These are phyloP conservation scores for Coleophoma eucalyptorum DNA, from an alignment of 2,329 filamentous ascomycete species.

Conservation along the genomic window DNA sequence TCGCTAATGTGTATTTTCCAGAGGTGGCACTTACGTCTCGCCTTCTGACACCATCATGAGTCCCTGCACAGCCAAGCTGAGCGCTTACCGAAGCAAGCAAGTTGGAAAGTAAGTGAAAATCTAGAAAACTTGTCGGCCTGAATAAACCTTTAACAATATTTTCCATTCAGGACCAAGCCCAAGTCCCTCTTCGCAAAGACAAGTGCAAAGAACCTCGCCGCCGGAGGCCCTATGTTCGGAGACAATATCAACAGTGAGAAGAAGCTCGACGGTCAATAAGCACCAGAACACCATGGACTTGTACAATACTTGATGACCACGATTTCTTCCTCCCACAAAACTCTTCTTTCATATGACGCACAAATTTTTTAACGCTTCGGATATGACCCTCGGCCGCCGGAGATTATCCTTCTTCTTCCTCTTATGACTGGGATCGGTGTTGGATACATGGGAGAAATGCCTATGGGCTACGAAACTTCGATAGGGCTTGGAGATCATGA, in stretches of 20 bases:
- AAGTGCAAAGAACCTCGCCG: conserved; percentile 56
- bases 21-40: conserved; percentile 57
- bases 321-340: not conserved
- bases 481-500: too few species aligned
- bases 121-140: not conserved
- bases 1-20: conserved; percentile 16
- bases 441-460: too few species aligned
- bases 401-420: too few species aligned
- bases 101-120: conserved; percentile 62
- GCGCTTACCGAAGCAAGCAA: conserved; percentile 75
- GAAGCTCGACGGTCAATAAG: not conserved
- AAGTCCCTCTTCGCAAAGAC: conserved; percentile 66
- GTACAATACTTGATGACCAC: too few species aligned
- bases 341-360: not conserved
- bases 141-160: conserved; percentile 12
- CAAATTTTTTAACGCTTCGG: too few species aligned
- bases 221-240: conserved; percentile 19
- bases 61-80: conserved; percentile 79
- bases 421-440: too few species aligned
- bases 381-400: too few species aligned
- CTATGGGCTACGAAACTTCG: too few species aligned
- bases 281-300: too few species aligned
- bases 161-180: conserved; percentile 51
- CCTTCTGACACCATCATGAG: conserved; percentile 89
- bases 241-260: conserved; percentile 9